Conservation (phyloP, 2,329 filamentous ascomycete species). For the Talaromyces sp. region DNA sequence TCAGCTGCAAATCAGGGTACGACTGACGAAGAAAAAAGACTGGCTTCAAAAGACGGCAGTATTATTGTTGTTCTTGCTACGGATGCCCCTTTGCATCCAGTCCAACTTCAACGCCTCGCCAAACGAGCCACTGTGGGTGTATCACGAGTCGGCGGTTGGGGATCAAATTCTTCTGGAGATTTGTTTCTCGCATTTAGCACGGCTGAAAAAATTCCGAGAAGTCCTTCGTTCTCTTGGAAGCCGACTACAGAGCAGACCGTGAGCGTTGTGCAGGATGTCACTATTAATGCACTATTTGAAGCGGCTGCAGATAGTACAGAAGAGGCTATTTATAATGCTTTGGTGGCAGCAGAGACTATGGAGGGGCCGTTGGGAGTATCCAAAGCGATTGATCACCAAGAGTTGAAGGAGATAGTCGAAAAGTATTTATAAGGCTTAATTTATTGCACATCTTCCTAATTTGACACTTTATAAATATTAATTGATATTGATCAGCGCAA, state of each 20-base stretch:
- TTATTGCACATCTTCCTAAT: too few species aligned
- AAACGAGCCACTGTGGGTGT: slow-evolving; percentile 14
- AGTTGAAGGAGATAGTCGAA: slow-evolving; percentile 13
- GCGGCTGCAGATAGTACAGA: slow-evolving; percentile 12
- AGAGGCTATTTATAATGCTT: slow-evolving; percentile 16
- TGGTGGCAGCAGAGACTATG: slow-evolving; percentile 12
- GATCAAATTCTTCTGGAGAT: slow-evolving; percentile 13
- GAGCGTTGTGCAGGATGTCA: slow-evolving; percentile 13
- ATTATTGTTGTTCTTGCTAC: slow-evolving; percentile 14
- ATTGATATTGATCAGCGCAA: too few species aligned
- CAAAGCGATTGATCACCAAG: slow-evolving; percentile 8
- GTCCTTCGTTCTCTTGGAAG: slow-evolving; percentile 13
- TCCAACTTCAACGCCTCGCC: slow-evolving; percentile 15
- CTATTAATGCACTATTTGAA: slow-evolving; percentile 17
- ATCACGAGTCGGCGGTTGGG: slow-evolving; percentile 14
- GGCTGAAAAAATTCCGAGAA: slow-evolving; percentile 6
- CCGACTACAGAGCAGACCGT: slow-evolving; percentile 12
- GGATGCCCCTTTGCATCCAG: slow-evolving; percentile 12
- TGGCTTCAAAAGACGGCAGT: slow-evolving; percentile 14
- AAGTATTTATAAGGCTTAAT: neutral
- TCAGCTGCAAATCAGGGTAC: neutral
- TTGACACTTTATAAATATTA: too few species aligned
- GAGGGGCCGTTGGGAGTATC: slow-evolving; percentile 11
- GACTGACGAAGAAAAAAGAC: slow-evolving; percentile 5
- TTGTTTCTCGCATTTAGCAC: slow-evolving; percentile 17